Percentiles rank a stretch among this genome's conserved stretches.
These are phyloP conservation scores for Amyloporia xantha DNA, from an alignment of 768 basidiomycete species.

Conservation along the genomic window DNA sequence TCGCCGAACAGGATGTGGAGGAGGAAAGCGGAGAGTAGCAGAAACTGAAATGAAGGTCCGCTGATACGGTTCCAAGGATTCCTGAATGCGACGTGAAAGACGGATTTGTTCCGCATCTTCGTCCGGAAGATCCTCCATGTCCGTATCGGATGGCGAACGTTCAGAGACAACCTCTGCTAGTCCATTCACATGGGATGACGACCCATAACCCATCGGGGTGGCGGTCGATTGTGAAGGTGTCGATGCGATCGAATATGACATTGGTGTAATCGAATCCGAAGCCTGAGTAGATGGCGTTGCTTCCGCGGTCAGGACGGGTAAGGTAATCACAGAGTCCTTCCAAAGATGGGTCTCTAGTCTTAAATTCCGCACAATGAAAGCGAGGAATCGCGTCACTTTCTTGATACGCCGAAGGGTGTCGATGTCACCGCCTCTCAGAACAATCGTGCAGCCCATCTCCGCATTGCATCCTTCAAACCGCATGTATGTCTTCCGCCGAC, in stretches of 20 bases:
- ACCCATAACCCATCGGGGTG: not conserved
- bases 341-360: constrained; percentile 93
- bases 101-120: constrained; percentile 67
- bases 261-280: constrained; percentile 7
- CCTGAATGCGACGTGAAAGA: constrained; percentile 71
- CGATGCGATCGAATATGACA: constrained; percentile 6
- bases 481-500: constrained; percentile 92
- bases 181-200: not conserved
- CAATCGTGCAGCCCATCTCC: constrained; percentile 92
- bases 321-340: constrained; percentile 79
- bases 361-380: constrained; percentile 87
- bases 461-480: constrained; percentile 93
- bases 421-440: constrained; percentile 81
- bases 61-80: constrained; percentile 77
- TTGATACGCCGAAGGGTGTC: constrained; percentile 81
- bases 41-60: constrained; percentile 91
- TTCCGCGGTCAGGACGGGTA: constrained; percentile 58
- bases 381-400: constrained; percentile 86
- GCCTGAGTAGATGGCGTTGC: constrained; percentile 47
- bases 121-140: constrained; percentile 42
- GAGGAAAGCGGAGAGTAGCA: constrained; percentile 85
- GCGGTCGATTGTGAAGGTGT: not conserved
- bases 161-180: not conserved
- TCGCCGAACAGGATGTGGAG: constrained; percentile 78
- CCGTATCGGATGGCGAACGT: not conserved